phyloP scores from a whole-genome alignment of 108 stramenopile genomes.

The Stephanodiscus minutulus region DNA sequence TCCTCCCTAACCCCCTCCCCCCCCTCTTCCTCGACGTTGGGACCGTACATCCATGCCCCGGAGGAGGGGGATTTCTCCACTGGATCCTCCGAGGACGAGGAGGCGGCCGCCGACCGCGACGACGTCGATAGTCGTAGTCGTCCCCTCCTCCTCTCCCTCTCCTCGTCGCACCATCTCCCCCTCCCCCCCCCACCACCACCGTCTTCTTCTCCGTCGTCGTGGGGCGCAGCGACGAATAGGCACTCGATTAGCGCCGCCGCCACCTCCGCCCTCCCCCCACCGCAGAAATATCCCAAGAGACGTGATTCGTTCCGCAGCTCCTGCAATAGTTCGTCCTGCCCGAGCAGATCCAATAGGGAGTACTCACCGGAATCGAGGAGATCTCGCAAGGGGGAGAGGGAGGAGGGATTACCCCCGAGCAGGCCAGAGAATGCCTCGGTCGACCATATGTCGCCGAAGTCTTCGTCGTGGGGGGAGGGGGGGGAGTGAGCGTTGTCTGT shows the following conservation, averaged over 20 bases:
- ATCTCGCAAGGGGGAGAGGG: slow-evolving; percentile 81
- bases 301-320: slow-evolving; percentile 84
- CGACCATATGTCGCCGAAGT: slow-evolving; percentile 78
- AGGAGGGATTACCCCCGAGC: not conserved
- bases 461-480: not conserved
- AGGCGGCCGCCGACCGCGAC: not conserved
- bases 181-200: slow-evolving; percentile 1
- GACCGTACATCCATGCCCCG: slow-evolving; percentile 6
- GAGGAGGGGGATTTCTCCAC: not conserved
- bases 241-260: slow-evolving; percentile 81
- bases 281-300: slow-evolving; percentile 81
- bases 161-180: slow-evolving; percentile 29
- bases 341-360: slow-evolving; percentile 76
- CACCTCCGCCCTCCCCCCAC: slow-evolving; percentile 48
- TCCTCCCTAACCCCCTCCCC: slow-evolving; percentile 22
- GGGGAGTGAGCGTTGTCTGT: too few relatives aligned
- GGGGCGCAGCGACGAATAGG: slow-evolving; percentile 42
- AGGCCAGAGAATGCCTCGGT: slow-evolving; percentile 57
- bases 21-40: slow-evolving; percentile 6
- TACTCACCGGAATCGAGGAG: slow-evolving; percentile 80
- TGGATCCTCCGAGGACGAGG: slow-evolving; percentile 16
- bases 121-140: too few relatives aligned
- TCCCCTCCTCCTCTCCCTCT: slow-evolving; percentile 27
- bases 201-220: too few relatives aligned
- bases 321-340: slow-evolving; percentile 94